Evolutionary conservation across 78 protist genomes (phyloP).

Genomic region (Dictyostelium capitatum): DNA sequence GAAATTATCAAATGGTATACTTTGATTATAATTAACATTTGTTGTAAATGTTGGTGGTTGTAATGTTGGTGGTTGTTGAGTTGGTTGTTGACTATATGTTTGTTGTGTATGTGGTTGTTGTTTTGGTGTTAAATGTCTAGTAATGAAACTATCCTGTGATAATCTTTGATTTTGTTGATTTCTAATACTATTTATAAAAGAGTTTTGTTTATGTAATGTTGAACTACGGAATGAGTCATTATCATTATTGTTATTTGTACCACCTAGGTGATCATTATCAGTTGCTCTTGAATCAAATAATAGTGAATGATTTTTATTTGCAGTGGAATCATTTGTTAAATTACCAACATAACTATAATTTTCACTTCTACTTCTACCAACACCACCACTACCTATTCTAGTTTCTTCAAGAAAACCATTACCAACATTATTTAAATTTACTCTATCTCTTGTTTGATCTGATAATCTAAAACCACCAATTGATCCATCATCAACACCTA

Average conservation of each 20-base stretch:
- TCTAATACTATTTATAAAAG: not conserved
- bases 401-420: not conserved
- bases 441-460: not conserved
- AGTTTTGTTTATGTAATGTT: constrained; percentile 19
- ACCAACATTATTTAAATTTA: not conserved
- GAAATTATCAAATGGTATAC: not conserved
- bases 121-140: not conserved
- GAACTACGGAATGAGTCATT: not conserved
- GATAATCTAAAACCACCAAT: not conserved
- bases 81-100: not conserved
- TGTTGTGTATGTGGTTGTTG: not conserved
- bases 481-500: not conserved
- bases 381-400: not conserved
- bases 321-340: not conserved
- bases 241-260: not conserved
- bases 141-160: constrained; percentile 39
- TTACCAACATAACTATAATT: constrained; percentile 54
- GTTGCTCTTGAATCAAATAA: constrained; percentile 8
- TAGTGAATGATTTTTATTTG: constrained; percentile 5
- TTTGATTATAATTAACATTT: not conserved
- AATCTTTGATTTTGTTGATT: not conserved
- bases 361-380: not conserved
- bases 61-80: not conserved
- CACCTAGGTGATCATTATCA: not conserved
- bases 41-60: not conserved